Evolutionary conservation across 352 stramenopile genomes (phyloP).

Genomic region (Phytophthora pini): DNA sequence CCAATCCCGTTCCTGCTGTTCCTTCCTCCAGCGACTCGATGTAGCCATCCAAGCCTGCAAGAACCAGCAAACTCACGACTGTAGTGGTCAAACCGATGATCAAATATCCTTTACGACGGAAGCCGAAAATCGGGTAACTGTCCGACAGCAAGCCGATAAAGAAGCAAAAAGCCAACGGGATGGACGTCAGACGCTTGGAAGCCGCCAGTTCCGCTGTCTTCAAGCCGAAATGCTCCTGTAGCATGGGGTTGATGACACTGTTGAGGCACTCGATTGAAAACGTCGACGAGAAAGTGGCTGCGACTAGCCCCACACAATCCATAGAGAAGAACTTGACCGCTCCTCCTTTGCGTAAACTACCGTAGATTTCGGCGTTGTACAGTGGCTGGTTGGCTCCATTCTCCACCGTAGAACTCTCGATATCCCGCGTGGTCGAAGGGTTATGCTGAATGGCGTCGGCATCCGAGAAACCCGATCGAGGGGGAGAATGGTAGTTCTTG

Average conservation of each 20-base stretch:
- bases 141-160: constrained; percentile 84
- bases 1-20: constrained; percentile 17
- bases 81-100: constrained; percentile 52
- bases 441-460: constrained; percentile 1
- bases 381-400: constrained; percentile 29
- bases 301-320: constrained; percentile 44
- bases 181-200: constrained; percentile 39
- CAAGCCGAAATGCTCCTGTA: constrained; percentile 40
- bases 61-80: constrained; percentile 33
- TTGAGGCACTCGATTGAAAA: constrained; percentile 40
- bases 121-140: constrained; percentile 77
- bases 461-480: constrained; percentile 9
- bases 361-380: constrained; percentile 64
- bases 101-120: constrained; percentile 88
- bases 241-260: constrained; percentile 33
- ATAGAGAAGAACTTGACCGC: constrained; percentile 47
- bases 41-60: constrained; percentile 36
- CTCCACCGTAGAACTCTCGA: constrained; percentile 14
- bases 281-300: constrained; percentile 51
- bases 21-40: constrained; percentile 18
- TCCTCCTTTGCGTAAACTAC: constrained; percentile 50
- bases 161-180: constrained; percentile 80
- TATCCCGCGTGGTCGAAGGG: not conserved
- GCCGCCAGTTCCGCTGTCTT: constrained; percentile 24
- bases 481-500: constrained; percentile 21